Evolutionary conservation across 306 rosid species (phyloP).

Genomic region (Dalbergia cochinchinensis): DNA sequence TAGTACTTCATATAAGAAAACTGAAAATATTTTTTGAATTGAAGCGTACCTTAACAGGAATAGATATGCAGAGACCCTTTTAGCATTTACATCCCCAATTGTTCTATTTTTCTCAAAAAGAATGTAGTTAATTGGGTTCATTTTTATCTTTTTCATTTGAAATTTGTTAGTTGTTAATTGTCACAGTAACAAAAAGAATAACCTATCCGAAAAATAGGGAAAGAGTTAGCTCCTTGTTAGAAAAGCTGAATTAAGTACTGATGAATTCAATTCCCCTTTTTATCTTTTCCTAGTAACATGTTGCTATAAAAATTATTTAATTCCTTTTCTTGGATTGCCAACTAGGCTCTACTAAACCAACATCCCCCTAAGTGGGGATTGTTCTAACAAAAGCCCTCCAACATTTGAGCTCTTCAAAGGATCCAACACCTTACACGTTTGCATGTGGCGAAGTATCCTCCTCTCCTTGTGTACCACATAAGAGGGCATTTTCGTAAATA

Average conservation of each 20-base stretch:
- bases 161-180: not conserved
- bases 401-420: constrained; percentile 45
- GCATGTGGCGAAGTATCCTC: constrained; percentile 71
- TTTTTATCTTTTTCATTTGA: not conserved
- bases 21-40: too few relatives aligned
- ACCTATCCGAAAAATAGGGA: not conserved
- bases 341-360: constrained; percentile 37
- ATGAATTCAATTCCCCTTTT: not conserved
- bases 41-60: too few relatives aligned
- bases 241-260: not conserved
- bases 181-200: not conserved
- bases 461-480: constrained; percentile 55
- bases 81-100: too few relatives aligned
- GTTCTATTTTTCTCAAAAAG: too few relatives aligned
- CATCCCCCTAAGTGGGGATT: constrained; percentile 36
- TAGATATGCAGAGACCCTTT: too few relatives aligned
- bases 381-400: constrained; percentile 40
- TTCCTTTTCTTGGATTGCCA: constrained; percentile 41
- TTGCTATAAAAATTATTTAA: constrained; percentile 16
- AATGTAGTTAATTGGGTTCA: not conserved
- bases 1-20: too few relatives aligned
- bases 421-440: constrained; percentile 57
- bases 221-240: not conserved
- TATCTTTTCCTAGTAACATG: not conserved
- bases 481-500: constrained; percentile 47